phyloP scores from a whole-genome alignment of 306 rosid genomes.

The Prunus fruticosa region DNA sequence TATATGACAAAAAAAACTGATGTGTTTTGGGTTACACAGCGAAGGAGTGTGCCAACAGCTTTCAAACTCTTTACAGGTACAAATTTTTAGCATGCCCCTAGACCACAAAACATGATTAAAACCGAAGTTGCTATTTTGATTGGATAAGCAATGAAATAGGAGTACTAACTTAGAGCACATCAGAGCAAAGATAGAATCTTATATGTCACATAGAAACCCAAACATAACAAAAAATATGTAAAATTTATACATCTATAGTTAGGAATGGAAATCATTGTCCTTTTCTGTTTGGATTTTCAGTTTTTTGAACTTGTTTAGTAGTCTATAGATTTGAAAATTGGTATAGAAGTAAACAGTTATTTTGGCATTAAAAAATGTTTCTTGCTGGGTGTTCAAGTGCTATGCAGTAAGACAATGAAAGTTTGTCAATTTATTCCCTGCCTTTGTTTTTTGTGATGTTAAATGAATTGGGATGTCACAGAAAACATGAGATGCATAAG shows the following conservation, averaged over 20 bases:
- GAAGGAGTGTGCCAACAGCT: conserved; percentile 95
- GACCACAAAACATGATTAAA: background rate
- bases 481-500: background rate
- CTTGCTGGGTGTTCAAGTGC: too few relatives aligned
- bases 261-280: background rate
- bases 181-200: background rate
- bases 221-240: background rate
- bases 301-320: background rate
- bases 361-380: too few relatives aligned
- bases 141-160: too few relatives aligned
- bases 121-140: background rate
- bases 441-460: background rate
- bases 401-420: background rate
- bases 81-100: background rate
- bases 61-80: conserved; percentile 95
- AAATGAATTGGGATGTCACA: background rate
- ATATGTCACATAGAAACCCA: background rate
- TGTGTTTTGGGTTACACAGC: conserved; percentile 92
- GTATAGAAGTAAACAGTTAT: background rate
- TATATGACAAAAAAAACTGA: conserved; percentile 84
- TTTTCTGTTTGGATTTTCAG: conserved; percentile 1
- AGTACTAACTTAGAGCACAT: background rate
- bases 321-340: background rate
- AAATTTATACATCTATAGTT: conserved; percentile 8
- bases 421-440: background rate